These are phyloP conservation scores for Gnomoniopsis smithogilvyi DNA, from an alignment of 2,329 filamentous ascomycete species.

Conservation along the genomic window DNA sequence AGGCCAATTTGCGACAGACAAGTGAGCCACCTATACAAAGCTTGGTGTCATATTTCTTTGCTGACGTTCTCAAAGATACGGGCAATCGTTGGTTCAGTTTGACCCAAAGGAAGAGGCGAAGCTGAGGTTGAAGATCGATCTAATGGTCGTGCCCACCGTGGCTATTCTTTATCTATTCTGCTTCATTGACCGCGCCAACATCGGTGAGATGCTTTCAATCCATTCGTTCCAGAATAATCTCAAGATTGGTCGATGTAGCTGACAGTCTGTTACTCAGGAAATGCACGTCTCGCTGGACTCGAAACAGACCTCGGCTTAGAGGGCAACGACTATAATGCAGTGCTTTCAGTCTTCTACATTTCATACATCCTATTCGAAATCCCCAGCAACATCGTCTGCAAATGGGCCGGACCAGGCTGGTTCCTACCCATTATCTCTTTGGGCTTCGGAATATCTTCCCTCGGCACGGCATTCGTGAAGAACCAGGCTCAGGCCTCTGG, in stretches of 20 bases:
- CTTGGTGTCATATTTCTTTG: not conserved
- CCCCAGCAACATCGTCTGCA: constrained; percentile 65
- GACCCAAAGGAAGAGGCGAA: constrained; percentile 55
- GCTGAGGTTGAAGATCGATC: constrained; percentile 62
- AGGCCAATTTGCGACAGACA: constrained; percentile 45
- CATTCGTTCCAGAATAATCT: no score
- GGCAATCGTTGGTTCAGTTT: constrained; percentile 48
- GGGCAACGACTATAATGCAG: constrained; percentile 65
- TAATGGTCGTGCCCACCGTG: constrained; percentile 63
- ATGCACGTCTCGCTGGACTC: constrained; percentile 63
- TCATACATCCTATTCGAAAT: constrained; percentile 73
- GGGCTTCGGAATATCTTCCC: constrained; percentile 59
- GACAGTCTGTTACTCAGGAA: constrained; percentile 44
- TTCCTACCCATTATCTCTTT: constrained; percentile 63
- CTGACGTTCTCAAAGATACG: constrained; percentile 35
- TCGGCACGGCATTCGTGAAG: constrained; percentile 64
- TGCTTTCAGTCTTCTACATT: constrained; percentile 69
- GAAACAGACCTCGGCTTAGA: constrained; percentile 57
- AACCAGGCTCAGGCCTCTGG: constrained; percentile 48
- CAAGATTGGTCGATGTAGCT: no score
- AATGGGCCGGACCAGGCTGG: constrained; percentile 69
- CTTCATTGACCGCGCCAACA: constrained; percentile 73
- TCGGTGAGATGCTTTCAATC: constrained; percentile 44
- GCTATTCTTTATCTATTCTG: constrained; percentile 67
- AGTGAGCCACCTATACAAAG: constrained; percentile 26